phyloP scores from a whole-genome alignment of 1,284 basidiomycete species.

The Hypsizygus ulmarius region DNA sequence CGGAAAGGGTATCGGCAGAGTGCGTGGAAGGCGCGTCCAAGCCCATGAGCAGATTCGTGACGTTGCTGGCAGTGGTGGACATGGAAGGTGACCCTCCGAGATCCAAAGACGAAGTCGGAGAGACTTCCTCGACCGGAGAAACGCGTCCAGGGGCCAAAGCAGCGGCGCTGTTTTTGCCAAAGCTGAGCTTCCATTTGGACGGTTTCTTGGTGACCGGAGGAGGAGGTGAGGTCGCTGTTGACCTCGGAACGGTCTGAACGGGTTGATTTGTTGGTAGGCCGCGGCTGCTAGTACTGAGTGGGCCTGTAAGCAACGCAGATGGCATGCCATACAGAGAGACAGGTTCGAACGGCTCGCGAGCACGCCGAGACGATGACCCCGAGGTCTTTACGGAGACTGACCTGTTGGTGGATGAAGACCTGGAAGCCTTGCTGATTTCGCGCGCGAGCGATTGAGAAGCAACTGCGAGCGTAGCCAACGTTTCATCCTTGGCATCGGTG shows the following conservation, averaged over 20 bases:
- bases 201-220: slow-evolving; percentile 63
- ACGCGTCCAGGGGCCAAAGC: slow-evolving; percentile 31
- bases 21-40: slow-evolving; percentile 43
- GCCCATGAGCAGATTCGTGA: slow-evolving; percentile 68
- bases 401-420: slow-evolving; percentile 32
- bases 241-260: slow-evolving; percentile 21
- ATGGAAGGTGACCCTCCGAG: slow-evolving; percentile 32
- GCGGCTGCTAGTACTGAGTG: slow-evolving; percentile 18
- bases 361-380: slow-evolving; percentile 24
- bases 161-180: slow-evolving; percentile 55
- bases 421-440: slow-evolving; percentile 69
- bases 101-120: slow-evolving; percentile 26
- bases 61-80: slow-evolving; percentile 64
- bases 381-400: slow-evolving; percentile 29
- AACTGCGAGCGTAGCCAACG: slow-evolving; percentile 68
- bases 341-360: slow-evolving; percentile 37
- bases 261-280: slow-evolving; percentile 19
- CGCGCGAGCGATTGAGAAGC: slow-evolving; percentile 82
- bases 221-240: slow-evolving; percentile 17
- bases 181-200: slow-evolving; percentile 76
- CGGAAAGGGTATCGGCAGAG: slow-evolving; percentile 22
- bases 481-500: slow-evolving; percentile 45
- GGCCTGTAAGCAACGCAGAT: slow-evolving; percentile 30
- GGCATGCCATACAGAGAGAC: slow-evolving; percentile 41
- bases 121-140: slow-evolving; percentile 46